Conservation (phyloP, 768 basidiomycete genomes). For the Floccularia luteovirens region DNA sequence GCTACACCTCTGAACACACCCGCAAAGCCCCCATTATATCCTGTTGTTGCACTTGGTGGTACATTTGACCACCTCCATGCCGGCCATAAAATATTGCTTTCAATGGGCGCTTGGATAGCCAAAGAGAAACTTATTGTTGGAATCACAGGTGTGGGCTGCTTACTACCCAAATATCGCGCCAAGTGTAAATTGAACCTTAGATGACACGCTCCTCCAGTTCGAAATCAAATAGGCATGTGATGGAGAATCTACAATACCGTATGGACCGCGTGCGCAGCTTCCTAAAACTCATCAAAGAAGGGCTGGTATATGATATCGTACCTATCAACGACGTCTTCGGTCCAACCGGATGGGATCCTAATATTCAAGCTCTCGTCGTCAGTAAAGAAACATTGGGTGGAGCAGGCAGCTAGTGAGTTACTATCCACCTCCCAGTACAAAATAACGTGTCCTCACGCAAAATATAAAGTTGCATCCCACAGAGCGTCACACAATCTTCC, state of each 20-base stretch:
- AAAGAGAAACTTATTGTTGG: slow-evolving; percentile 81
- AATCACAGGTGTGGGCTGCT: slow-evolving; percentile 56
- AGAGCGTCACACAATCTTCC: slow-evolving; percentile 51
- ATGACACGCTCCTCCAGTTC: slow-evolving; percentile 59
- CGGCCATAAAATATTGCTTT: slow-evolving; percentile 94
- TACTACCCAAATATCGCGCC: slow-evolving; percentile 2
- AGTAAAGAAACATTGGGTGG: slow-evolving; percentile 84
- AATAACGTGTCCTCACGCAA: too few species aligned
- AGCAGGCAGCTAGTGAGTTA: slow-evolving; percentile 57
- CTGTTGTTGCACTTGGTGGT: slow-evolving; percentile 84
- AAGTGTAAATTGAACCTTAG: slow-evolving; percentile 16
- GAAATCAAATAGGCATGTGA: slow-evolving; percentile 64
- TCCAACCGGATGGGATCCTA: slow-evolving; percentile 79
- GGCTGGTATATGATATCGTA: slow-evolving; percentile 58
- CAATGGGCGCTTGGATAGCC: slow-evolving; percentile 85
- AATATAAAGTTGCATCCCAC: slow-evolving; percentile 58
- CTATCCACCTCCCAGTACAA: too few species aligned
- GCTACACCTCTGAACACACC: neutral
- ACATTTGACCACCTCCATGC: slow-evolving; percentile 98
- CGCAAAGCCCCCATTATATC: slow-evolving; percentile 26
- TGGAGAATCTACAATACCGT: slow-evolving; percentile 57
- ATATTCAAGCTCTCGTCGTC: slow-evolving; percentile 90
- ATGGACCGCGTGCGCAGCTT: slow-evolving; percentile 57
- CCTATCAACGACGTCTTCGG: slow-evolving; percentile 84
- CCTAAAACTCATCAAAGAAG: slow-evolving; percentile 61